phyloP scores from a whole-genome alignment of 2,329 filamentous ascomycete genomes.

The Apiospora marii region DNA sequence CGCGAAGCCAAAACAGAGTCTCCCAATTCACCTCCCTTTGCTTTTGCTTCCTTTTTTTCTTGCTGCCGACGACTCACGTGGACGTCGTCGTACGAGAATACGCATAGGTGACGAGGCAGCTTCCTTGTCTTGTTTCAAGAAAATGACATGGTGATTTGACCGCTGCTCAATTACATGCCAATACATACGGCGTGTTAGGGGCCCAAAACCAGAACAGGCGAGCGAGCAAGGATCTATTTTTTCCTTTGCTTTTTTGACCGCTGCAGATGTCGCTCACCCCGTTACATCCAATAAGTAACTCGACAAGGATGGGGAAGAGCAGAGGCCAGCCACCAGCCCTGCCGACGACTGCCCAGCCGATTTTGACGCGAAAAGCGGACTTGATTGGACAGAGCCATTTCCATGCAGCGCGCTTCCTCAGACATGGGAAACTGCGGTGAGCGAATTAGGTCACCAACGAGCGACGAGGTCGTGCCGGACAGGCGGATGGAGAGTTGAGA shows the following conservation, averaged over 20 bases:
- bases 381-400: not conserved
- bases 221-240: not conserved
- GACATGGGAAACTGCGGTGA: slow-evolving; percentile 15
- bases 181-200: not conserved
- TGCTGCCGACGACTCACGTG: not conserved
- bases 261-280: slow-evolving; percentile 7
- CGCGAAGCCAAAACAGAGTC: too few relatives aligned
- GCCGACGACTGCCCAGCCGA: not conserved
- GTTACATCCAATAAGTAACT: not conserved
- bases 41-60: not conserved
- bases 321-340: slow-evolving; percentile 3
- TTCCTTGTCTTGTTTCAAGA: not conserved
- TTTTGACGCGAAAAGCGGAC: not conserved
- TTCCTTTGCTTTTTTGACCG: not conserved
- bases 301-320: not conserved
- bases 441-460: not conserved
- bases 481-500: not conserved
- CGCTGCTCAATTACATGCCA: not conserved
- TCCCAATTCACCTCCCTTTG: too few relatives aligned
- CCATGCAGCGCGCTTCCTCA: slow-evolving; percentile 6
- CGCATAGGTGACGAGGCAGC: too few relatives aligned
- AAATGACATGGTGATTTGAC: not conserved
- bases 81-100: not conserved
- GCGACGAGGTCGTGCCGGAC: not conserved
- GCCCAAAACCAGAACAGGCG: not conserved